These are phyloP conservation scores for Neonectria hederae DNA, from an alignment of 2,329 filamentous ascomycete species.

Conservation along the genomic window DNA sequence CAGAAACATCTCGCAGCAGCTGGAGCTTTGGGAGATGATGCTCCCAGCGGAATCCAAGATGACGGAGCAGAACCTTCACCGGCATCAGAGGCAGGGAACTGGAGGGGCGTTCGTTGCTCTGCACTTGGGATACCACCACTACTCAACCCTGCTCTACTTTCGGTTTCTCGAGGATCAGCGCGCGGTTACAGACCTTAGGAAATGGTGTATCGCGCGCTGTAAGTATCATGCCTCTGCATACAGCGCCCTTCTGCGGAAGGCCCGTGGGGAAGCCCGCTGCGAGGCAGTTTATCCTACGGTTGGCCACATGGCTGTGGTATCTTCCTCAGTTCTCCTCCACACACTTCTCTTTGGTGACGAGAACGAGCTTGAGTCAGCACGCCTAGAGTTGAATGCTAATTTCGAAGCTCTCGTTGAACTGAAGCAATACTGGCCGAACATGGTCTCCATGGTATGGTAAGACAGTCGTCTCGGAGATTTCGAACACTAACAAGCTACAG, in stretches of 20 bases:
- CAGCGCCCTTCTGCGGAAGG: conserved; percentile 35
- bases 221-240: conserved; percentile 43
- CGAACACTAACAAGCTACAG: background rate
- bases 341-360: conserved; percentile 30
- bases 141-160: conserved; percentile 50
- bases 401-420: conserved; percentile 33
- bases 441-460: conserved; percentile 12
- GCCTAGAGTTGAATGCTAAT: conserved; percentile 27
- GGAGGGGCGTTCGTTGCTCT: conserved; percentile 48
- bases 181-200: background rate
- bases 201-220: conserved; percentile 31
- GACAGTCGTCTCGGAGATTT: background rate
- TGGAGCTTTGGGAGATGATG: conserved; percentile 28
- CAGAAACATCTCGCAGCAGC: conserved; percentile 10
- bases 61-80: conserved; percentile 32
- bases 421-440: conserved; percentile 29
- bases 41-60: conserved; percentile 21
- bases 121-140: conserved; percentile 51
- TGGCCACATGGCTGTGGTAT: conserved; percentile 35
- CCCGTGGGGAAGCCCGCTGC: conserved; percentile 14
- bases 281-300: conserved; percentile 28
- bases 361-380: conserved; percentile 14
- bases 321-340: conserved; percentile 32
- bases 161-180: conserved; percentile 46
- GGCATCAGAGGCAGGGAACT: conserved; percentile 35